A percentile compares a stretch with the other conserved stretches of the same genome.
Conservation (phyloP, 148 eudicot species). For the Camellia granthamiana region DNA sequence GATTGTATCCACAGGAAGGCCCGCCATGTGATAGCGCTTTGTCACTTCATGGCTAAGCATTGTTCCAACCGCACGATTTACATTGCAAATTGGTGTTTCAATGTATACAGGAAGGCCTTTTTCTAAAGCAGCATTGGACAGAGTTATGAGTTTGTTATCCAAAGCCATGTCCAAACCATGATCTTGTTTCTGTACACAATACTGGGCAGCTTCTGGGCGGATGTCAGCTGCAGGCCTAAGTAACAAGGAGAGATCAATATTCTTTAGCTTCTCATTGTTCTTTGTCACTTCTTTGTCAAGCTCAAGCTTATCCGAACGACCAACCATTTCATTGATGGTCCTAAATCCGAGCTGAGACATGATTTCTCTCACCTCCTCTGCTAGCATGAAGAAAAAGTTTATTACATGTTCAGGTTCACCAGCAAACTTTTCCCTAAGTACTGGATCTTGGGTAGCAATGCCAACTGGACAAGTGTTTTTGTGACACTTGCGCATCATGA, state of each 20-base stretch:
- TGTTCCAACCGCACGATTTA: conserved; percentile 95
- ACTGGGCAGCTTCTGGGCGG: conserved; percentile 90
- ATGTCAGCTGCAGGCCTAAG: conserved; percentile 91
- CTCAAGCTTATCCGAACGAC: conserved; percentile 96
- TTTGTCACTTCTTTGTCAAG: conserved; percentile 65
- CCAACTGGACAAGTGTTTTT: conserved; percentile 99
- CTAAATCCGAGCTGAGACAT: conserved; percentile 91
- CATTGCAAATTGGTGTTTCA: conserved; percentile 73
- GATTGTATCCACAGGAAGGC: conserved; percentile 81
- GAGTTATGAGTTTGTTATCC: conserved; percentile 60
- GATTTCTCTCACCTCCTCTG: conserved; percentile 94
- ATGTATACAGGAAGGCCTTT: conserved; percentile 83
- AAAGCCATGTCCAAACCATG: conserved; percentile 95
- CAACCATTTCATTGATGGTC: conserved; percentile 83
- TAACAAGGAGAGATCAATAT: conserved; percentile 83
- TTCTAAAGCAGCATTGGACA: conserved; percentile 71
- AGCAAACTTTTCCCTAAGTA: conserved; percentile 89
- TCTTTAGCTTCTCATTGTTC: conserved; percentile 82
- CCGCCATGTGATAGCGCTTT: conserved; percentile 66
- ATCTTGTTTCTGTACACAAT: conserved; percentile 90
- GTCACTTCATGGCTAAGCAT: conserved; percentile 99
- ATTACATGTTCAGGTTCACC: conserved; percentile 99
- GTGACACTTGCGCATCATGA: conserved; percentile 99
- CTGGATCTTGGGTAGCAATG: conserved; percentile 98
- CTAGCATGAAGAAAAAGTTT: conserved; percentile 97